phyloP scores from a whole-genome alignment of 495 filamentous ascomycete species.

The Penicillium arizonense region DNA sequence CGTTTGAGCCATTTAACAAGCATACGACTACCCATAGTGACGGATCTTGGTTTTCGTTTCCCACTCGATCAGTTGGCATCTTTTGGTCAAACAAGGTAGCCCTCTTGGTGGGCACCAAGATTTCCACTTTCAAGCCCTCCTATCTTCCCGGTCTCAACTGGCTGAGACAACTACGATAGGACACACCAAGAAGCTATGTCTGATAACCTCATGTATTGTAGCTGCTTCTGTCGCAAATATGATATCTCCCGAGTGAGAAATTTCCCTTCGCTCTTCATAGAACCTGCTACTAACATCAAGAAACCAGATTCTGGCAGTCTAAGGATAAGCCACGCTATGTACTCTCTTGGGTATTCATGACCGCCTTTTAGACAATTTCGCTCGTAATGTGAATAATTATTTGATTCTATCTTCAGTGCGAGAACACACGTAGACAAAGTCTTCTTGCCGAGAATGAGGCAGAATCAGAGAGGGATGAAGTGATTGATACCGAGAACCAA shows the following conservation, averaged over 20 bases:
- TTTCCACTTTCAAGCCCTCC: conserved; percentile 10
- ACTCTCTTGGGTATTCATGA: conserved; percentile 9
- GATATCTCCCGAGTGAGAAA: conserved; percentile 8
- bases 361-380: conserved; percentile 8
- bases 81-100: conserved; percentile 9
- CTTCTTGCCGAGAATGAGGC: neutral
- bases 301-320: conserved; percentile 6
- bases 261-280: neutral
- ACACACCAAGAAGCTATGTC: conserved; percentile 8
- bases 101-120: conserved; percentile 7
- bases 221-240: conserved; percentile 8
- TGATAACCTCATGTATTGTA: conserved; percentile 9
- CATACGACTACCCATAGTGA: neutral
- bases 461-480: conserved; percentile 1
- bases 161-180: conserved; percentile 8
- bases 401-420: conserved; percentile 6
- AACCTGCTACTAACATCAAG: neutral
- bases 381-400: conserved; percentile 11
- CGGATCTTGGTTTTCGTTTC: too few relatives aligned
- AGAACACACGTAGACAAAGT: neutral
- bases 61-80: too few relatives aligned
- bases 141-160: conserved; percentile 8
- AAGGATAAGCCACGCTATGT: conserved; percentile 7
- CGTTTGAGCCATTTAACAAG: neutral
- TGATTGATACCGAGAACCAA: neutral